Base-by-base conservation (phyloP, 2,329 filamentous ascomycete species). In the Fusarium oxysporum region DNA sequence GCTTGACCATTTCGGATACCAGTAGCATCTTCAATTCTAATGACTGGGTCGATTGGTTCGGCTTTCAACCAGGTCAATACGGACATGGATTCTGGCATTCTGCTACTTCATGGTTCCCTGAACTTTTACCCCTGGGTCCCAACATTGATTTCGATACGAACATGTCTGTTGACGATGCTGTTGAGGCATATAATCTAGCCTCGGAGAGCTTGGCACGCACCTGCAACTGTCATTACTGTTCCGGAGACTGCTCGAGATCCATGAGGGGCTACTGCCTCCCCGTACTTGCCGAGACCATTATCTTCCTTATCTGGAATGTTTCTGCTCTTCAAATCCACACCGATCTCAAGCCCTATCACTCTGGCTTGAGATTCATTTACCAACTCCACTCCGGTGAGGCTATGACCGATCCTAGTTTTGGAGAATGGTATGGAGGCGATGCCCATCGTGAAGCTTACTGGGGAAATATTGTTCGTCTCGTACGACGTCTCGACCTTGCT, bases 321-420 rank as follows among this genome's bases (percentile, higher is more conserved):
- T 25, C 48, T 16, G 48, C 48, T 21, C 48, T 51, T 0, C 17
- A 4, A 3, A 0, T 51, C 0, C 6, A 51, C 1, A 17, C 48
- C 3, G 12, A 37, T 37, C 48, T 51, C 2, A 25, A 25, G n/a
- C 48, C 48, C 1, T 51, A 51, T 6, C n/a, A 6, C 48, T 25
- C 48, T 11, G 48, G 48, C 32, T 5, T 51, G 0, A 25, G 4
- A 12, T 51, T 35, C 8, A 25, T 51, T 0, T 51, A 51, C 12
- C 2, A 14, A 14, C 8, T 35, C 0, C 4, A 25, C 5, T 4
- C 8, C 0, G 5, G 47, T 0, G 0, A 3, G 0, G 8, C 16
- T 6, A 6, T 2, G n/a, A 5, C 3, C 1, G 16, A 19, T 4
- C 1, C 47, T 7, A 33, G 47, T n/a, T 33, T 33, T 0, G 47